Evolutionary conservation across 1,284 basidiomycete species (phyloP), one percentile per base, ranked within the genome.

Genomic region (Papiliotrema fonsecae): DNA sequence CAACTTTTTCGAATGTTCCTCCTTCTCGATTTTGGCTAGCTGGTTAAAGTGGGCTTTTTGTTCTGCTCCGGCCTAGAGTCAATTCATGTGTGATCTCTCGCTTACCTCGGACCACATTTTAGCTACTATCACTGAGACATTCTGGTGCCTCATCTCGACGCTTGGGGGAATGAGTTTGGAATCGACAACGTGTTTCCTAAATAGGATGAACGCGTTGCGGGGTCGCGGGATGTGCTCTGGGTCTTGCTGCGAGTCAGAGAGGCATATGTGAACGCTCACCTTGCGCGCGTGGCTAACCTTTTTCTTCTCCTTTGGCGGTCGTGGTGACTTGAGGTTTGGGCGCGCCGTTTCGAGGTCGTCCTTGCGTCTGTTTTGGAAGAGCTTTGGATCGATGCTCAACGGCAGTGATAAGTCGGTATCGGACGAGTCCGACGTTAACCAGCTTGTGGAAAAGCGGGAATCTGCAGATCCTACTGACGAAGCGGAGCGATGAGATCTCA

Each of bases 181-280:
- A 40, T 82, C 79, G 61, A 91, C 88, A 66, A 91, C 90, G 45
- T 88, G 86, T 28, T 87, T 88, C 53, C 92, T 82, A 75, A 92
- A 96, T 69, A 96, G 82, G 62, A 96, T 94, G 76, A 94, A 96
- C 41, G 92, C 90, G 73, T 96, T 96, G 27, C 89, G 86, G 0
- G 91, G 91, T 28, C 91, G 83, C 41, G 91, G 89, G 67, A 93
- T 88, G 72, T 93, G 86, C 22, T 76, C 77, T 0, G 83, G 77
- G 56, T 82, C 78, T 54, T 67, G 63, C 64, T 71, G 39, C 27
- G 5, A 37, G 4, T 9, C 7, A 11, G 3, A 43, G 30, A 9
- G 18, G 6, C 21, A 14, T 11, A 37, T 25, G 14, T 3, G n/a
- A n/a, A 6, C 27, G 51, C 61, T 50, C 28, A 67, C 68, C 54